Conservation (phyloP, 805 yeast genomes). For the Candida berthetii region DNA sequence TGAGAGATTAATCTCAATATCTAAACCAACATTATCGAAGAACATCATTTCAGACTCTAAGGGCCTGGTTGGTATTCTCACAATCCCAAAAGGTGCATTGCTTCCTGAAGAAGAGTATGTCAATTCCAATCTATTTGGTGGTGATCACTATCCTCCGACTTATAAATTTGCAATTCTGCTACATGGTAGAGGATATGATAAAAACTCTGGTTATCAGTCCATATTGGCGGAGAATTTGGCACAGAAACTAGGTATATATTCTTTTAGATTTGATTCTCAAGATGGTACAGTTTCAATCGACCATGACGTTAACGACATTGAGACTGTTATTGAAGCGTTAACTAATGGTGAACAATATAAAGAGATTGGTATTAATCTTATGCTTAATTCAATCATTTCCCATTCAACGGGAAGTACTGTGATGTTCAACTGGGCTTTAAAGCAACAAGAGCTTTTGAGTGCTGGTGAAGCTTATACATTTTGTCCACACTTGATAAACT, state of each 20-base stretch:
- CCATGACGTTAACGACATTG: conserved; percentile 68
- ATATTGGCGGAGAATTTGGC: conserved; percentile 56
- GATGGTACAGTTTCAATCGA: conserved; percentile 29
- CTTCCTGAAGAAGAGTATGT: conserved; percentile 13
- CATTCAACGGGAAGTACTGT: conserved; percentile 82
- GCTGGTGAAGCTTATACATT: conserved; percentile 27
- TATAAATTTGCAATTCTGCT: conserved; percentile 51
- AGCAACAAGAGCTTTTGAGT: conserved; percentile 31
- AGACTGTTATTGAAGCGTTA: conserved; percentile 29
- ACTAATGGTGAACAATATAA: conserved; percentile 17
- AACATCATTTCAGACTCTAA: conserved; percentile 13
- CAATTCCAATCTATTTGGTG: conserved; percentile 4
- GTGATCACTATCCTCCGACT: conserved; percentile 26
- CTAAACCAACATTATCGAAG: conserved; percentile 11
- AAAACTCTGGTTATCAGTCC: conserved; percentile 70
- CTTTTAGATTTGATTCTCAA: conserved; percentile 75
- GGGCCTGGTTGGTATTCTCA: conserved; percentile 31
- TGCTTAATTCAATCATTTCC: conserved; percentile 54
- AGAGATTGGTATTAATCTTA: conserved; percentile 31
- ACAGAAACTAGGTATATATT: conserved; percentile 49
- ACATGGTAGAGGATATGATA: conserved; percentile 89
- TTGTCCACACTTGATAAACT: conserved; percentile 66
- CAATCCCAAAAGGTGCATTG: conserved; percentile 24
- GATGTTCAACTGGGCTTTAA: conserved; percentile 64
- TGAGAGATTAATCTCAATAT: conserved; percentile 19